Base-by-base conservation (phyloP, 192 early-diverging fungal species). In the Powellomyces hirtus region DNA sequence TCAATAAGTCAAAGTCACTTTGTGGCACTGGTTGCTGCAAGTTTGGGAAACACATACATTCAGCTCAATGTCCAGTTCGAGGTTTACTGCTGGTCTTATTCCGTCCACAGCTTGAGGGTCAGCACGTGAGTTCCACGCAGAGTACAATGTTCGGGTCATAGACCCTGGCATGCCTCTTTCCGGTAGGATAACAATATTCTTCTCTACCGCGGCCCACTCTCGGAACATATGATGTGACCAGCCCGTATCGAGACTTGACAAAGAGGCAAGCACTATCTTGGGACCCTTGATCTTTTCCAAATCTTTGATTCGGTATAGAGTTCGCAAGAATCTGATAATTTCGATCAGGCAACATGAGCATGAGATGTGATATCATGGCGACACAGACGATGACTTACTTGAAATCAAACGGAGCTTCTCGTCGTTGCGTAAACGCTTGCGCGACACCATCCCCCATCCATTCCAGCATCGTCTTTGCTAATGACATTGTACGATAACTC, bases 391-490 rank as follows among this genome's bases (percentile, higher is more conserved):
- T 11, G 20, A 91, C 69, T 56, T 87, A 90, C 70, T 88, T 90
- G 79, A 98, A 91, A 59, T 97, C 92, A 71, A 96, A 96, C 0
- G 95, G 95, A 59, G 89, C 88, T 59, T 89, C 89, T 11, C 92
- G 83, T 35, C 83, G 80, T 34, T 84, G 80, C 2, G 88, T 79
- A 45, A 98, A 89, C 14, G 87, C 77, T 31, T 86, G 75, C 26
- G 86, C 87, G 20, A 99, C 79, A 30, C 81, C 85, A 50, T 90
- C 86, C 8, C 92, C 88, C 95, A 98, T 97, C 97, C 97, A 99
- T 75, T 96, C 94, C 42, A 91, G 77, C 86, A 95, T 95, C 20
- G 89, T 88, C 59, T 91, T 91, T 0, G 97, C 95, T 75, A 88
- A 89, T 65, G 90, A 86, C 7, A 90, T 81, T n/a, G 88, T 89